These are phyloP conservation scores for Haberlea rhodopensis DNA, from an alignment of 257 asterid genomes.

Conservation along the genomic window DNA sequence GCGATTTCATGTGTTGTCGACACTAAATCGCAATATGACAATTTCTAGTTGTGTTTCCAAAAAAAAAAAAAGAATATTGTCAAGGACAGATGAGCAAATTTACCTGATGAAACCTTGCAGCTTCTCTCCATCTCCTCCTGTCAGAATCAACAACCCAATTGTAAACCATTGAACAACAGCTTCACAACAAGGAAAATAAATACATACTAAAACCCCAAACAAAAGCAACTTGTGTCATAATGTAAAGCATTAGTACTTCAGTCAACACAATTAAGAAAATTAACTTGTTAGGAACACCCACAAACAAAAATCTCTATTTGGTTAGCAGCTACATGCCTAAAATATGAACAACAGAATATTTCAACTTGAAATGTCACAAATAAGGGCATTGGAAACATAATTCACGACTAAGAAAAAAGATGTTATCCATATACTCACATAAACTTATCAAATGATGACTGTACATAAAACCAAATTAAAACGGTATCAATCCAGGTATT, in stretches of 20 bases:
- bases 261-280: conserved; percentile 15
- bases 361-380: too few relatives aligned
- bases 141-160: conserved; percentile 13
- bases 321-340: too few relatives aligned
- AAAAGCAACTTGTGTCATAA: conserved; percentile 7
- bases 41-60: background rate
- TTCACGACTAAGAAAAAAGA: too few relatives aligned
- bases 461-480: too few relatives aligned
- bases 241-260: background rate
- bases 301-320: too few relatives aligned
- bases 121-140: conserved; percentile 98
- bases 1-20: background rate
- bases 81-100: background rate
- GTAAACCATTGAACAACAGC: background rate
- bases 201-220: conserved; percentile 1
- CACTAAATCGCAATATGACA: background rate
- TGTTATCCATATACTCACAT: too few relatives aligned
- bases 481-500: too few relatives aligned
- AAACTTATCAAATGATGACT: too few relatives aligned
- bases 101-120: conserved; percentile 79
- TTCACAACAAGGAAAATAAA: conserved; percentile 1
- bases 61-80: too few relatives aligned
- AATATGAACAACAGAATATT: too few relatives aligned
- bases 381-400: too few relatives aligned
- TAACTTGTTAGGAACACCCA: background rate